Evolutionary conservation across 169 alveolate genomes (phyloP).

Genomic region (Plasmodium sp.): DNA sequence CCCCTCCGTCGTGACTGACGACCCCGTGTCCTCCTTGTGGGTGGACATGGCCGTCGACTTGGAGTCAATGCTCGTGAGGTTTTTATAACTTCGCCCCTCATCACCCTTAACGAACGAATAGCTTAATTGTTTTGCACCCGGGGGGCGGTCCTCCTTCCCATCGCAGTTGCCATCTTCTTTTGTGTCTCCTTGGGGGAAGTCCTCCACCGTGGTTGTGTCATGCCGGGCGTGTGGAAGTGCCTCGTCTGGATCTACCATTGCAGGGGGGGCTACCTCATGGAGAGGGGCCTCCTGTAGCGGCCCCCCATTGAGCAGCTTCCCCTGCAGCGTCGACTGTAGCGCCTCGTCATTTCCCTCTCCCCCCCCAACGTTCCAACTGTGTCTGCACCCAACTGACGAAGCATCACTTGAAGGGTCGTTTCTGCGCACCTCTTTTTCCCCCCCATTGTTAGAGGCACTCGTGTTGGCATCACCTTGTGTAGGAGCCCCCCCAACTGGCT

Average conservation of each 20-base stretch:
- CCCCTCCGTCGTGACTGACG: not conserved
- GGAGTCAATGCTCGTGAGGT: conserved; percentile 30
- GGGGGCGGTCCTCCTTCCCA: not conserved
- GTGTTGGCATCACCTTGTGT: not conserved
- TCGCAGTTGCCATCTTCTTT: not conserved
- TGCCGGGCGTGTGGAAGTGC: not conserved
- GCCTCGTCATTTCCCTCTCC: not conserved
- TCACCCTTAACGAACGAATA: not conserved
- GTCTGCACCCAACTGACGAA: not conserved
- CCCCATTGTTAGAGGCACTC: not conserved
- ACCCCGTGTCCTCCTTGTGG: conserved; percentile 7
- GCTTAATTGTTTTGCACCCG: not conserved
- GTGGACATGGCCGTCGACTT: conserved; percentile 47
- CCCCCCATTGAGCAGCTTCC: not conserved
- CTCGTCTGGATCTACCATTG: not conserved
- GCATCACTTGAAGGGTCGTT: not conserved
- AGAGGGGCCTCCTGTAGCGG: not conserved
- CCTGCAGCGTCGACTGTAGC: not conserved
- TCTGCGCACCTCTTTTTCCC: not conserved
- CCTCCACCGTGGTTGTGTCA: not conserved
- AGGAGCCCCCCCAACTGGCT: not conserved
- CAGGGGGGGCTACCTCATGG: not conserved
- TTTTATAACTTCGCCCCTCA: not conserved
- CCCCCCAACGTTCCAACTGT: not conserved
- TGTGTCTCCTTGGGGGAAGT: not conserved